Conservation (phyloP, 73 alveolate species). For the Breviolum minutum region DNA sequence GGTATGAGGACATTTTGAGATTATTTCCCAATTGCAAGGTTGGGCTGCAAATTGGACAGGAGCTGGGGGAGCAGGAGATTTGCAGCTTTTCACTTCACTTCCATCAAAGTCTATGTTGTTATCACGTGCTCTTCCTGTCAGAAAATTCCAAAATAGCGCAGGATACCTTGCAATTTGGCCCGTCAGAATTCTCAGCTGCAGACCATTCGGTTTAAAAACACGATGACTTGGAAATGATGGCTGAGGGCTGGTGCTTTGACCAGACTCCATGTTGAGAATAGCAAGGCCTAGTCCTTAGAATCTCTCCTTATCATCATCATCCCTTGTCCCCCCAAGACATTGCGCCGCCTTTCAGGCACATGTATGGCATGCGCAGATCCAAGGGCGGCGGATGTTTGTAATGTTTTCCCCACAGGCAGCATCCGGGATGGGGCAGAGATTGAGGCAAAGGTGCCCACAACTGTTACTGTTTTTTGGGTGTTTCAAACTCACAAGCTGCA, state of each 20-base stretch:
- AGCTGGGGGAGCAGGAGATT: slow-evolving; percentile 64
- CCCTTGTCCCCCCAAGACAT: background rate
- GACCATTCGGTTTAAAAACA: background rate
- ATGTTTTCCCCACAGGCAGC: slow-evolving; percentile 59
- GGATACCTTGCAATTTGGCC: slow-evolving; percentile 85
- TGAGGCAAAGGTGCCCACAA: background rate
- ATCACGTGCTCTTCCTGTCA: background rate
- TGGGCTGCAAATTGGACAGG: slow-evolving; percentile 48
- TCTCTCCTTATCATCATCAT: background rate
- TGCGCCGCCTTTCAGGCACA: slow-evolving; percentile 28
- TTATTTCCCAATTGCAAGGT: background rate
- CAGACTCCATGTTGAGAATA: slow-evolving; percentile 45
- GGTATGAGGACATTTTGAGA: background rate
- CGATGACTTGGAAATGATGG: background rate
- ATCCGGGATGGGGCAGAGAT: background rate
- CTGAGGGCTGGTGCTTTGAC: slow-evolving; percentile 71
- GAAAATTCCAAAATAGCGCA: background rate
- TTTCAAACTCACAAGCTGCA: background rate
- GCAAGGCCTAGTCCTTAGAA: background rate
- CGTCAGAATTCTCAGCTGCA: slow-evolving; percentile 15
- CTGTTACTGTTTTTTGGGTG: background rate
- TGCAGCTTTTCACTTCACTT: background rate
- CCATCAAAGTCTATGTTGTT: background rate
- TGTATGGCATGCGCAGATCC: slow-evolving; percentile 93
- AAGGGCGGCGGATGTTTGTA: slow-evolving; percentile 83